A percentile compares a stretch with the other conserved stretches of the same genome.
Evolutionary conservation across 805 yeast genomes (phyloP).

Genomic region (Kregervanrija fluxuum): DNA sequence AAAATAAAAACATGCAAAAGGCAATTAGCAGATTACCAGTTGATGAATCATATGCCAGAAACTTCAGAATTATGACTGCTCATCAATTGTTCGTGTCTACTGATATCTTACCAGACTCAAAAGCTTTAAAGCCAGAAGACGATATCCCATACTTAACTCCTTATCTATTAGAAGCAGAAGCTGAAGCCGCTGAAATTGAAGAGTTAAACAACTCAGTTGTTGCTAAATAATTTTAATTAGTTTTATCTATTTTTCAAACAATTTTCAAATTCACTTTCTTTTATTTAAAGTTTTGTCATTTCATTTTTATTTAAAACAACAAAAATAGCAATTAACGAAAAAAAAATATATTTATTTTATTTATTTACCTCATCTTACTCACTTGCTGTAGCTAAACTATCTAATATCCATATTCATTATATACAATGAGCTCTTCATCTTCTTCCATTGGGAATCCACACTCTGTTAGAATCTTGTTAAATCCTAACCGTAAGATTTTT

Average conservation of each 20-base stretch:
- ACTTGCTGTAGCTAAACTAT: not conserved
- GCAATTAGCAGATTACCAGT: conserved; percentile 85
- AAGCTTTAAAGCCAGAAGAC: conserved; percentile 73
- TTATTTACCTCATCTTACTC: not conserved
- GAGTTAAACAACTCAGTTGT: conserved; percentile 74
- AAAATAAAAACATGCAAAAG: conserved; percentile 76
- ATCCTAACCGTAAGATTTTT: conserved; percentile 39
- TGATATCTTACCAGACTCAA: conserved; percentile 73
- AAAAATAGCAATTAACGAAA: not conserved
- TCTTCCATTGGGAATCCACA: conserved; percentile 55
- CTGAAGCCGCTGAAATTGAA: conserved; percentile 79
- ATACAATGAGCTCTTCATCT: conserved; percentile 42
- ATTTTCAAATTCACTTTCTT: not conserved
- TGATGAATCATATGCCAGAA: conserved; percentile 81
- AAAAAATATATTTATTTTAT: not conserved
- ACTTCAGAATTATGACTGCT: conserved; percentile 86
- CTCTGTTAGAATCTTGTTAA: conserved; percentile 46
- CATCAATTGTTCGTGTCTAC: conserved; percentile 82
- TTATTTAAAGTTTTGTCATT: not conserved
- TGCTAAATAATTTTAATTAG: conserved; percentile 14
- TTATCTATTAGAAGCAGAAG: conserved; percentile 89
- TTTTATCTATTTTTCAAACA: not conserved
- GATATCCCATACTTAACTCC: conserved; percentile 81
- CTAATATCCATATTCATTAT: conserved; percentile 56
- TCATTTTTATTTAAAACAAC: not conserved